These are phyloP conservation scores for Catunica adiposa DNA, from an alignment of 2,329 filamentous ascomycete species.

Conservation along the genomic window DNA sequence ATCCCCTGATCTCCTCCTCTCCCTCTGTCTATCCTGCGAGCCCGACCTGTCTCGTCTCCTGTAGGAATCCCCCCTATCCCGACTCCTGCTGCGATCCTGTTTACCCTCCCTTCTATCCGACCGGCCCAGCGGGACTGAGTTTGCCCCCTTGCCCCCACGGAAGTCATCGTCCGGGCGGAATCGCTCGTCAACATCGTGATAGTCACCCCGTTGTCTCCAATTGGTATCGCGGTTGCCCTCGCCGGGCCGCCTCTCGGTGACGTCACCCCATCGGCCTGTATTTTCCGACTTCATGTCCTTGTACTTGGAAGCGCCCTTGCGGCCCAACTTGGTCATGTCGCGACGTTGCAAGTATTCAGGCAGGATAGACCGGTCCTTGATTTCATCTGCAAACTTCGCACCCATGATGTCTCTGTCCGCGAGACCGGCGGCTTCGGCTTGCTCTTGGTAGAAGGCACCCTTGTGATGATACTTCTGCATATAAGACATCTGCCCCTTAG, in stretches of 20 bases:
- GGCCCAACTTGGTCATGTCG: conserved; percentile 85
- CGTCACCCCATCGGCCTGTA: conserved; percentile 69
- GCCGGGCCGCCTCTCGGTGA: conserved; percentile 31
- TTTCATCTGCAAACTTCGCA: conserved; percentile 64
- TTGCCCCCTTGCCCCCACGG: conserved; percentile 42
- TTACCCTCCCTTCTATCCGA: conserved; percentile 17
- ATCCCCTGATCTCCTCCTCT: too few species aligned
- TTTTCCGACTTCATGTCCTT: conserved; percentile 78
- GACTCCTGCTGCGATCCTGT: conserved; percentile 15
- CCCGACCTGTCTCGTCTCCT: not conserved
- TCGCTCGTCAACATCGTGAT: conserved; percentile 39
- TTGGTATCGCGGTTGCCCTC: conserved; percentile 17
- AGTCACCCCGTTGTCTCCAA: conserved; percentile 19
- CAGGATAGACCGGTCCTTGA: conserved; percentile 63
- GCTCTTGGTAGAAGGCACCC: conserved; percentile 85
- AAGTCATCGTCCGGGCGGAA: conserved; percentile 47
- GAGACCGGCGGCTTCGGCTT: conserved; percentile 57
- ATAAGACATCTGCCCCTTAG: conserved; percentile 65
- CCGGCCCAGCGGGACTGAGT: conserved; percentile 49
- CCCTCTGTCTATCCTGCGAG: too few species aligned
- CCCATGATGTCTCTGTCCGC: conserved; percentile 77
- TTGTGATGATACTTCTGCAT: conserved; percentile 97
- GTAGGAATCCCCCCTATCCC: conserved; percentile 16
- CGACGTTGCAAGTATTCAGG: conserved; percentile 85
- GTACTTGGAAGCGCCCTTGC: conserved; percentile 82